Conservation (phyloP, 768 basidiomycete species). For the Leccinum variicolor region DNA sequence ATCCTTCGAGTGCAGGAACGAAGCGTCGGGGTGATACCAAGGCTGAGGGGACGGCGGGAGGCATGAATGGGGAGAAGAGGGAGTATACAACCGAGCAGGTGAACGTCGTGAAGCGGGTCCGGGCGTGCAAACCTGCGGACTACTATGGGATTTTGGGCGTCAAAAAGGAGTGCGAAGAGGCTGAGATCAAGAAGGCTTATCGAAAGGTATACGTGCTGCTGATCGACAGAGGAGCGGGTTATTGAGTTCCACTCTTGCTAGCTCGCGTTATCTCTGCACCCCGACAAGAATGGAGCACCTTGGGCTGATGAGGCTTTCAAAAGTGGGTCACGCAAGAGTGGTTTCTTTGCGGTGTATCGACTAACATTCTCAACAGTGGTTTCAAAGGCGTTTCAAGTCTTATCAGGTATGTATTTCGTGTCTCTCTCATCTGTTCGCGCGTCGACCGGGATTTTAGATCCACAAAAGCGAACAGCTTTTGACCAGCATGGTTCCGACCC, state of each 20-base stretch:
- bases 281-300: slow-evolving; percentile 96
- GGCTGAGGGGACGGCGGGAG: slow-evolving; percentile 51
- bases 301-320: slow-evolving; percentile 99
- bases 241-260: slow-evolving; percentile 29
- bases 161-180: slow-evolving; percentile 78
- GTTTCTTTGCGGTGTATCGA: neutral
- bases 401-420: slow-evolving; percentile 56
- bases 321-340: slow-evolving; percentile 47
- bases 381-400: slow-evolving; percentile 93
- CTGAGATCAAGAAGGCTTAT: slow-evolving; percentile 91
- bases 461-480: slow-evolving; percentile 84
- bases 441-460: slow-evolving; percentile 43
- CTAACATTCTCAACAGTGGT: slow-evolving; percentile 61
- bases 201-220: slow-evolving; percentile 67
- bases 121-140: slow-evolving; percentile 80
- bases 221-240: slow-evolving; percentile 1
- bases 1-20: slow-evolving; percentile 70
- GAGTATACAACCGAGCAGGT: slow-evolving; percentile 85
- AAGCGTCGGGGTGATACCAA: slow-evolving; percentile 53
- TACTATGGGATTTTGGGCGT: slow-evolving; percentile 91
- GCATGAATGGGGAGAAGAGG: slow-evolving; percentile 70
- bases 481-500: slow-evolving; percentile 88
- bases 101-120: slow-evolving; percentile 80
- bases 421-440: neutral
- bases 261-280: slow-evolving; percentile 87